Conservation (phyloP, 2,329 filamentous ascomycete genomes). For the Emmonsiellopsis sp. region DNA sequence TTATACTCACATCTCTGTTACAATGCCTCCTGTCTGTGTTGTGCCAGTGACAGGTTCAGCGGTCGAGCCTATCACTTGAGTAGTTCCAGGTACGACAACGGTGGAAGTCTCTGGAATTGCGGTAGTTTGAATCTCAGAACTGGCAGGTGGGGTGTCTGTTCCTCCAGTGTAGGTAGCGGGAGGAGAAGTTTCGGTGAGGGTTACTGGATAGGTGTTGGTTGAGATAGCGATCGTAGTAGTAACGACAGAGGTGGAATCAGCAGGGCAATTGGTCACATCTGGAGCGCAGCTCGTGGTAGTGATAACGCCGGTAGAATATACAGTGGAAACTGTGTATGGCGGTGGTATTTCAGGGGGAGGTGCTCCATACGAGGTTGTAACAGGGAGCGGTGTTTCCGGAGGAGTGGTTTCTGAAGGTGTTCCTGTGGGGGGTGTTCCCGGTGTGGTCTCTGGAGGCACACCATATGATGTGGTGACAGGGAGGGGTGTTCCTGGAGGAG, state of each 20-base stretch:
- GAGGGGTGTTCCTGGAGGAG: background rate
- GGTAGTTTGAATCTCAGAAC: background rate
- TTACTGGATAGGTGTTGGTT: slow-evolving; percentile 51
- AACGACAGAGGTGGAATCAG: slow-evolving; percentile 39
- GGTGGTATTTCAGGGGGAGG: slow-evolving; percentile 32
- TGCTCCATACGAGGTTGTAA: slow-evolving; percentile 10
- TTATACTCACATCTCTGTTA: slow-evolving; percentile 7
- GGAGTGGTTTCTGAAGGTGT: background rate
- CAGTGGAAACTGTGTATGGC: slow-evolving; percentile 26
- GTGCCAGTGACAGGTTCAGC: slow-evolving; percentile 4
- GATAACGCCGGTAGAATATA: slow-evolving; percentile 27
- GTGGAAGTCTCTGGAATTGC: slow-evolving; percentile 7
- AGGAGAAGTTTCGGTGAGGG: slow-evolving; percentile 12
- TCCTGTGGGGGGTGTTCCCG: background rate
- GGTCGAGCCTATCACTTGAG: slow-evolving; percentile 9
- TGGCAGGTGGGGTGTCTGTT: background rate
- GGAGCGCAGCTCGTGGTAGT: slow-evolving; percentile 34
- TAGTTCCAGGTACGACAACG: slow-evolving; percentile 11
- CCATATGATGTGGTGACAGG: too few species aligned
- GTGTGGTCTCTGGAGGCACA: too few species aligned
- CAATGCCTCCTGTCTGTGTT: slow-evolving; percentile 8
- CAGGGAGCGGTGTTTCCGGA: background rate
- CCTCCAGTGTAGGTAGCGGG: background rate
- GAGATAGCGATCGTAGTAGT: slow-evolving; percentile 49
- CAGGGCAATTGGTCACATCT: slow-evolving; percentile 43